Evolutionary conservation across 1,284 basidiomycete species (phyloP).

Genomic region (Vanrija pseudolonga): DNA sequence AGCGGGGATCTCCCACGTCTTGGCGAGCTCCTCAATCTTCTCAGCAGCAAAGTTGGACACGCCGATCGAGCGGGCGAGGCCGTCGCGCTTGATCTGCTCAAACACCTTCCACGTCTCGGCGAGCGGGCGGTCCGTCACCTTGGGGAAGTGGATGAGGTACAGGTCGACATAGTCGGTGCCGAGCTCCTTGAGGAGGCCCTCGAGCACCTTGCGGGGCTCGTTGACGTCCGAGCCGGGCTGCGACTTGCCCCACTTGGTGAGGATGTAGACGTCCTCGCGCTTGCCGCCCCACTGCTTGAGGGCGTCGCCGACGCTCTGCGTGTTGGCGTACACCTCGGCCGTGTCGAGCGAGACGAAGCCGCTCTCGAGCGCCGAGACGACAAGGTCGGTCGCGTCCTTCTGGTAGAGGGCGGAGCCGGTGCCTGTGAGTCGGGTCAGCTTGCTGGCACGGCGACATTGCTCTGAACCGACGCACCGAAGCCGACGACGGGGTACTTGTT

Average conservation of each 20-base stretch:
- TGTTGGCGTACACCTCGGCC: slow-evolving; percentile 50
- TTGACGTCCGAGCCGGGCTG: slow-evolving; percentile 8
- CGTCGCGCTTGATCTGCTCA: slow-evolving; percentile 64
- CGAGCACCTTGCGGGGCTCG: slow-evolving; percentile 36
- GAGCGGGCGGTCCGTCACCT: slow-evolving; percentile 12
- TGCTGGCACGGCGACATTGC: not conserved
- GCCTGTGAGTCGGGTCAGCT: not conserved
- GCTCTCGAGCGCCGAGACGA: slow-evolving; percentile 30
- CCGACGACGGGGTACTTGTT: slow-evolving; percentile 31
- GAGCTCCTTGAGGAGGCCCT: slow-evolving; percentile 49
- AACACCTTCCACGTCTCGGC: slow-evolving; percentile 61
- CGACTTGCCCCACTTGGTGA: slow-evolving; percentile 49
- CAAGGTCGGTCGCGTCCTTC: slow-evolving; percentile 26
- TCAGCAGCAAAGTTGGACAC: slow-evolving; percentile 75
- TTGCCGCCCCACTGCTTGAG: slow-evolving; percentile 54
- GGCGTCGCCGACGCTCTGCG: slow-evolving; percentile 55
- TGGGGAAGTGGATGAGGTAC: slow-evolving; percentile 66
- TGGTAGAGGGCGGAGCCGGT: slow-evolving; percentile 36
- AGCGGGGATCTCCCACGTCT: slow-evolving; percentile 58
- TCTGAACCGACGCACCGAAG: slow-evolving; percentile 28
- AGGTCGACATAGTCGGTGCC: slow-evolving; percentile 62
- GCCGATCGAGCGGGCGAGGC: slow-evolving; percentile 71
- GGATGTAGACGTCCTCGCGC: slow-evolving; percentile 56
- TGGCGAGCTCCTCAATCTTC: slow-evolving; percentile 63
- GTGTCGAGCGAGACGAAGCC: slow-evolving; percentile 39